Base-by-base conservation (phyloP, 352 stramenopile species). In the Phytophthora tubulina region DNA sequence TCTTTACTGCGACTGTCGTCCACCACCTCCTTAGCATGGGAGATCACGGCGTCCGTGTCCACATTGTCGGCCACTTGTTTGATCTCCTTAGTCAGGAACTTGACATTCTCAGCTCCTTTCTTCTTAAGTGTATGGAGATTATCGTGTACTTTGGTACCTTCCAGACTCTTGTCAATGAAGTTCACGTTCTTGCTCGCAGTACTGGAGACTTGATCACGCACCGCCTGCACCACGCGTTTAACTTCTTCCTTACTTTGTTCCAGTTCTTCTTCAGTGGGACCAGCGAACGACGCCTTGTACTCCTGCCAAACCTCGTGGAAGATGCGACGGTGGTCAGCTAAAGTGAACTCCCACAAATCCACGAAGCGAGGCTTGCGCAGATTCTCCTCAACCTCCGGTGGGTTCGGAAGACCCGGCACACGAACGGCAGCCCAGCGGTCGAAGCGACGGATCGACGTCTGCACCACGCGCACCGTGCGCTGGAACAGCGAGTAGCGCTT, bases 401-500 rank as follows among this genome's bases (percentile, higher is more conserved):
- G 83, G 64, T 94, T 91, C 2, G 87, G 87, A 27, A 96, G 44
- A 8, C 89, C 89, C 0, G 85, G 84, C 73, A 94, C 89, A 42
- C 67, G 74, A 33, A 86, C 62, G 39, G 90, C 65, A 35, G 88
- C 39, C 76, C 80, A 94, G 32, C 73, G 79, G 59, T 94, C 64
- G 1, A 76, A 4, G 4, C 76, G 75, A 3, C 88, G 83, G 21
- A 88, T 70, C 1, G 81, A 85, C 56, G 79, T 93, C 82, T 96
- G 89, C 55, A 77, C 62, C 52, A 92, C 59, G 41, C 89, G 88
- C 74, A 96, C 81, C 17, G 76, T 65, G 46, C 76, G 82, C 84
- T 96, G 88, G 65, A 95, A 86, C 54, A 94, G 76, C 77, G 87
- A 94, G 80, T 93, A 93, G 62, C 64, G 72, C 84, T 90, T 91